A percentile compares a stretch with the other conserved stretches of the same genome.
These are phyloP conservation scores for Pleomassaria siparia DNA, from an alignment of 2,329 filamentous ascomycete species.

Conservation along the genomic window DNA sequence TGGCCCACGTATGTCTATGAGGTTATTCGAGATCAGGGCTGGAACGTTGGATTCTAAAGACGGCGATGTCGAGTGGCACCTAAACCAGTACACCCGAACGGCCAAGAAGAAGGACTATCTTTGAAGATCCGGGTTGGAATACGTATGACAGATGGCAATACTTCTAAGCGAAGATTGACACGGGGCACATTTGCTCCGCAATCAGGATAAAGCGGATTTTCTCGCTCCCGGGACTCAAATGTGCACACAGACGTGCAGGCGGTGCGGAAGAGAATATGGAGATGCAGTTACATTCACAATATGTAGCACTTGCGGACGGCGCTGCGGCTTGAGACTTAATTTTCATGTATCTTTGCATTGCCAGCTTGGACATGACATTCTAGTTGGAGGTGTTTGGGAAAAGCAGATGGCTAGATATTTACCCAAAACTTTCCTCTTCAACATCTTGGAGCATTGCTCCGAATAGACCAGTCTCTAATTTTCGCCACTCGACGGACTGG, in stretches of 20 bases:
- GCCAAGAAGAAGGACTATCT: constrained; percentile 95
- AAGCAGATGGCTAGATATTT: background rate
- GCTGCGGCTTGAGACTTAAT: background rate
- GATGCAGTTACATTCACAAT: no score
- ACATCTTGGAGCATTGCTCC: no score
- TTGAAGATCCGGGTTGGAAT: constrained; percentile 47
- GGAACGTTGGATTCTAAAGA: constrained; percentile 93
- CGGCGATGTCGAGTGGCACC: constrained; percentile 93
- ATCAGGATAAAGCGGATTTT: no score
- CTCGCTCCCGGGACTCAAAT: no score
- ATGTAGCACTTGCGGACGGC: no score
- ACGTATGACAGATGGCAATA: no score
- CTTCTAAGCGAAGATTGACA: no score
- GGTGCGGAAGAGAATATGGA: no score
- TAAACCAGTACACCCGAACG: constrained; percentile 93
- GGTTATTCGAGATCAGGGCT: constrained; percentile 86
- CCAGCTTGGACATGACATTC: background rate
- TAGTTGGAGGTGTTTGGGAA: background rate
- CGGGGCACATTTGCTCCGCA: no score
- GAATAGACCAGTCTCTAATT: no score
- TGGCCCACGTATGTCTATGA: constrained; percentile 81
- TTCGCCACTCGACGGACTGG: no score
- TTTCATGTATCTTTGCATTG: background rate
- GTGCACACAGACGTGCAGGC: no score
- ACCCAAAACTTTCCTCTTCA: background rate